Evolutionary conservation across 176 grass and related monocot species (phyloP).

Genomic region (Miscanthus lutarioriparius): DNA sequence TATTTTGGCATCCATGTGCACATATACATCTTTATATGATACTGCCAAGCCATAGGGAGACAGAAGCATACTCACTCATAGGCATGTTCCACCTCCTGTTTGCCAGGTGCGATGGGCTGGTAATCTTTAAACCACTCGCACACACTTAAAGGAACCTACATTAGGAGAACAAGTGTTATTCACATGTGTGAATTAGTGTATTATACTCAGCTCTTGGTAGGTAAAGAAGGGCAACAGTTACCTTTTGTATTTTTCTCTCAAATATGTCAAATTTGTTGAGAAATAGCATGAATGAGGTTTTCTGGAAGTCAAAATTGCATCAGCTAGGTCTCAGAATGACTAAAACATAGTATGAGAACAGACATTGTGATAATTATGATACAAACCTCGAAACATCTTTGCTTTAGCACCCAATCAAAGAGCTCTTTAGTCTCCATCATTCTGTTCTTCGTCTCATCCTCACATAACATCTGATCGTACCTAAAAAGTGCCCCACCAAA

Average conservation of each 20-base stretch:
- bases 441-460: slow-evolving; percentile 88
- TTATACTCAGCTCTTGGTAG: slow-evolving; percentile 1
- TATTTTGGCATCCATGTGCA: neutral
- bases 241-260: slow-evolving; percentile 95
- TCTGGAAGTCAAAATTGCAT: slow-evolving; percentile 50
- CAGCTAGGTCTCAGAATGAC: slow-evolving; percentile 16
- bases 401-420: slow-evolving; percentile 93
- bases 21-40: neutral
- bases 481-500: slow-evolving; percentile 29
- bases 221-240: neutral
- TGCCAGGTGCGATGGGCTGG: slow-evolving; percentile 70
- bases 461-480: slow-evolving; percentile 91
- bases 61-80: slow-evolving; percentile 68
- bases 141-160: slow-evolving; percentile 80
- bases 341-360: neutral
- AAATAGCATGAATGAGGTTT: slow-evolving; percentile 97
- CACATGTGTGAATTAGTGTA: neutral
- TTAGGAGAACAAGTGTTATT: neutral
- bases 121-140: slow-evolving; percentile 99
- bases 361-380: neutral
- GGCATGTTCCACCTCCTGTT: slow-evolving; percentile 92
- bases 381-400: slow-evolving; percentile 90
- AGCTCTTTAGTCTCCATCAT: slow-evolving; percentile 98
- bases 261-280: slow-evolving; percentile 99
- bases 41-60: neutral